Conservation (phyloP, 2,329 filamentous ascomycete species). For the Cyanodermella asteris region DNA sequence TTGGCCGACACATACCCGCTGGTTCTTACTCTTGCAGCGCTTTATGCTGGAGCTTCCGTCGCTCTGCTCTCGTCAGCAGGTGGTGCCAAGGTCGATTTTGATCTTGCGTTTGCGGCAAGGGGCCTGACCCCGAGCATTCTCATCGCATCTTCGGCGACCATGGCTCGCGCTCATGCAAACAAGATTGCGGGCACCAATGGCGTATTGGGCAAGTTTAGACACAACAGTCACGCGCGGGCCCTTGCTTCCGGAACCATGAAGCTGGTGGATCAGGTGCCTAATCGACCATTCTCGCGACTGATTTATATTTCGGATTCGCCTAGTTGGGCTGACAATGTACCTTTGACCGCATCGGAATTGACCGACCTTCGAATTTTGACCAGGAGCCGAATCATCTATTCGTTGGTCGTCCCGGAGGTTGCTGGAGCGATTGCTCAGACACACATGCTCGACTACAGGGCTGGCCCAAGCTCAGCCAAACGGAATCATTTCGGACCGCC, state of each 20-base stretch:
- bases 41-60: conserved; percentile 67
- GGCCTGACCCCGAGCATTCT: conserved; percentile 64
- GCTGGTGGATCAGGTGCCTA: conserved; percentile 42
- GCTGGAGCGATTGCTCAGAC: conserved; percentile 80
- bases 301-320: conserved; percentile 58
- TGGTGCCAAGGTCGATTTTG: conserved; percentile 47
- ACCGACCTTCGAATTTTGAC: conserved; percentile 68
- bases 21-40: conserved; percentile 54
- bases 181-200: conserved; percentile 33
- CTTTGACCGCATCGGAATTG: conserved; percentile 46
- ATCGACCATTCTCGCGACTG: conserved; percentile 50
- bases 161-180: conserved; percentile 44
- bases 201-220: conserved; percentile 42
- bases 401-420: conserved; percentile 59
- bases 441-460: conserved; percentile 68
- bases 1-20: conserved; percentile 63
- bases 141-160: conserved; percentile 52
- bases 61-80: conserved; percentile 68
- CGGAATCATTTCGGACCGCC: conserved; percentile 61
- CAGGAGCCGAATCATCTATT: conserved; percentile 62
- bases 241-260: conserved; percentile 55
- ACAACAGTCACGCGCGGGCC: conserved; percentile 48
- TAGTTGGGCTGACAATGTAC: conserved; percentile 34
- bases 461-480: conserved; percentile 18
- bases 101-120: conserved; percentile 48